Evolutionary conservation across 1,139 yeast species (phyloP), one percentile per base, ranked within the genome.

Genomic region (Geotrichum histeridarum): DNA sequence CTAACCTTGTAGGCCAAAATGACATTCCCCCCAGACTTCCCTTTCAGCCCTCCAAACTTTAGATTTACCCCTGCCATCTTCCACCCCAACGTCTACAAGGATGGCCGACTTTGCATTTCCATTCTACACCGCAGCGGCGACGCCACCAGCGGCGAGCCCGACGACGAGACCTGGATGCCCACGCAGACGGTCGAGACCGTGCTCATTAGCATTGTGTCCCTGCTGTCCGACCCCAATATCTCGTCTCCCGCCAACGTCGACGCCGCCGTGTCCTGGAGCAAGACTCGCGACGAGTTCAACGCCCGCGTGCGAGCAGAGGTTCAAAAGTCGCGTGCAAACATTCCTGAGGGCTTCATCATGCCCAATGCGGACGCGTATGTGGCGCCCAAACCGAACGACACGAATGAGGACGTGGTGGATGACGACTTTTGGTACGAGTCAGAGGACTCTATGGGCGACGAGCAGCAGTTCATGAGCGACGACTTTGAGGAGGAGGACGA

Each of bases 191-290:
- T 89, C 8, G 98, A 91, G 71, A 78, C 88, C 42, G 96, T 91
- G 9, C 79, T 91, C 65, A 86, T 91, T 58, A 86, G 95, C 48
- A 91, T 91, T 63, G 87, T 91, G 39, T 88, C 96, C 5, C 77
- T 91, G 56, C 78, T 91, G 64, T 95, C 90, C 66, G 97, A 91
- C 70, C 98, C 98, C 54, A 91, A 91, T 71, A 88, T 85, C 53
- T 81, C 83, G 55, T 86, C 95, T 5, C 98, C 99, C 4, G 99
- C 99, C 7, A 93, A 93, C 69, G 93, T 93, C 50, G 98, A 93
- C 68, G 99, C 99, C 8, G 89, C 96, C 27, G 90, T 91, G 31
- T 90, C 88, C 65, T 90, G 89, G 80, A 79, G 95, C 64, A 88
- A 88, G 67, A 83, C 86, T 71, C 84, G 87, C 22, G 90, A 84